Evolutionary conservation across 1,284 basidiomycete genomes (phyloP), one percentile per base, ranked within the genome.

Genomic region (Pseudozyma thailandica): DNA sequence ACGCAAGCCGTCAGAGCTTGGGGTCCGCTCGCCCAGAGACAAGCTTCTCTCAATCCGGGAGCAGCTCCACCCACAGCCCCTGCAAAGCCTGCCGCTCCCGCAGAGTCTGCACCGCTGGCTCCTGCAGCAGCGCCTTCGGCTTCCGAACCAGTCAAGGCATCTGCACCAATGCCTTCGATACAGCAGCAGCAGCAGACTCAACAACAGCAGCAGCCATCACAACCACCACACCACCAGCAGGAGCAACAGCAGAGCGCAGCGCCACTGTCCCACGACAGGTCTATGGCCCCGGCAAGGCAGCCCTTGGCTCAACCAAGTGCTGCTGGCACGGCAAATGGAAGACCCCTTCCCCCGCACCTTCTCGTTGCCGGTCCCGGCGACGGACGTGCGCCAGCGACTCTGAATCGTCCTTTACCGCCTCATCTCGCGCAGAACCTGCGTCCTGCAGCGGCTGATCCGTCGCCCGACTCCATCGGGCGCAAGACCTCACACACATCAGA

Each of bases 21-120:
- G 80, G 80, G 80, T 9, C 79, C 80, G 2, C 53, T 82, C 13
- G 80, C 79, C 59, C 45, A 76, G 54, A 46, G 76, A 50, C 57
- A 74, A 49, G 69, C 76, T 46, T 72, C 70, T 20, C 52, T 72
- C 43, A 72, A 72, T 15, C 70, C 69, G 3, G 62, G 59, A 50
- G 49, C 69, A 13, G 55, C 56, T n/a, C 59, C 54, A 13, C 53
- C 60, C 9, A 33, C 51, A 18, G 49, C 43, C 21, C 31, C 59
- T 7, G 21, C 61, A 23, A 57, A 41, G 35, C 23, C 63, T 13
- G 35, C 53, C 5, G 21, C 35, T 2, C 21, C 52, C 30, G 38
- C 41, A 5, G 52, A 65, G 21, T n/a, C 66, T n/a, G 51, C 57
- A n/a, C n/a, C 27, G 16, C 50, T 45, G 20, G 41, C 39, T 27